These are phyloP conservation scores for Clavulina sp. DNA, from an alignment of 768 basidiomycete species.

Conservation along the genomic window DNA sequence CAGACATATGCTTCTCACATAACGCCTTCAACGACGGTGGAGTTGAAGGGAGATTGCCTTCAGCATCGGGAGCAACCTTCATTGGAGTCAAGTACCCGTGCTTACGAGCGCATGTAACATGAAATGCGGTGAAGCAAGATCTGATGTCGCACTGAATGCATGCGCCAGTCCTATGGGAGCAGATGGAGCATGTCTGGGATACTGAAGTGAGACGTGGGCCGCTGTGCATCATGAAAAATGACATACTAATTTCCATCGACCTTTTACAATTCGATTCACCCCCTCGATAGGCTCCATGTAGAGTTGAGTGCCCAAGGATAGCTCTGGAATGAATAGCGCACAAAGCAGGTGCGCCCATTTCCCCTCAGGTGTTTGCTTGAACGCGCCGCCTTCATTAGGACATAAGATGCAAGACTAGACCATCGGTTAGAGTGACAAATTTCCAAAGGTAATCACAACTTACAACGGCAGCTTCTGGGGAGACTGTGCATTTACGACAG, in stretches of 20 bases:
- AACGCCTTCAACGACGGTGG: slow-evolving; percentile 51
- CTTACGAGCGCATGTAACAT: slow-evolving; percentile 83
- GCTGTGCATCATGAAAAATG: slow-evolving; percentile 3
- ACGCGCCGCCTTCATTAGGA: slow-evolving; percentile 92
- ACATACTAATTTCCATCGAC: slow-evolving; percentile 84
- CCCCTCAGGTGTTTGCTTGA: slow-evolving; percentile 86
- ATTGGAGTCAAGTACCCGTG: slow-evolving; percentile 72
- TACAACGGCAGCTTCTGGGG: slow-evolving; percentile 90
- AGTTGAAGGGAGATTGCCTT: slow-evolving; percentile 15
- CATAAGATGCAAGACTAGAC: slow-evolving; percentile 84
- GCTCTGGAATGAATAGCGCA: slow-evolving; percentile 95
- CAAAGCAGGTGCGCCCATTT: slow-evolving; percentile 95
- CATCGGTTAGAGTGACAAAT: neutral
- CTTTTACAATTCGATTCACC: slow-evolving; percentile 71
- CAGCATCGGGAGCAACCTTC: slow-evolving; percentile 63
- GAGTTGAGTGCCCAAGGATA: slow-evolving; percentile 78
- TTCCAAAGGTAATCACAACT: slow-evolving; percentile 17
- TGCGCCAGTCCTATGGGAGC: slow-evolving; percentile 48
- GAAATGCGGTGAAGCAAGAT: slow-evolving; percentile 85
- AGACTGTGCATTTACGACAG: slow-evolving; percentile 94
- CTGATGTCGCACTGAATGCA: slow-evolving; percentile 92
- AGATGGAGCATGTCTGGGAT: slow-evolving; percentile 42
- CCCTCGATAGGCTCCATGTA: slow-evolving; percentile 98
- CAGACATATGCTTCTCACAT: slow-evolving; percentile 85
- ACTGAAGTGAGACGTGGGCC: no score